These are phyloP conservation scores for Xylaria sp. DNA, from an alignment of 2,329 filamentous ascomycete genomes.

Conservation along the genomic window DNA sequence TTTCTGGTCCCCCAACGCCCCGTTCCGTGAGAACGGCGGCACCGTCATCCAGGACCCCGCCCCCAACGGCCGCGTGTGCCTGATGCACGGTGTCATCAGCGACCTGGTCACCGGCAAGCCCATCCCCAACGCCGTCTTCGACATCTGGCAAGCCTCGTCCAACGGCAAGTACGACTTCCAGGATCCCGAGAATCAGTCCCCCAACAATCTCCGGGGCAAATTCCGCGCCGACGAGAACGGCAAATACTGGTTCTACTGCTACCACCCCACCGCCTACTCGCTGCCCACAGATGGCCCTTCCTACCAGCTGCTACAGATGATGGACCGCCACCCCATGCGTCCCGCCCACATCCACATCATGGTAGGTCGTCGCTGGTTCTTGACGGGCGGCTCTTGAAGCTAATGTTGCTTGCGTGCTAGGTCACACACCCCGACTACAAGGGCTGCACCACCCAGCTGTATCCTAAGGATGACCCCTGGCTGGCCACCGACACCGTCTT, in stretches of 20 bases:
- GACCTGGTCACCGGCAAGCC: constrained; percentile 59
- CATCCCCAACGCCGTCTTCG: constrained; percentile 75
- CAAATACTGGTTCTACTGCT: constrained; percentile 79
- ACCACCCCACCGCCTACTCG: constrained; percentile 78
- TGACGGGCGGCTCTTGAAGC: neutral
- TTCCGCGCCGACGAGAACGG: constrained; percentile 77
- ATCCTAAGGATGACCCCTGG: constrained; percentile 75
- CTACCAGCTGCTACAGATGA: constrained; percentile 55
- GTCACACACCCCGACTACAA: constrained; percentile 73
- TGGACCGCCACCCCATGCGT: constrained; percentile 62
- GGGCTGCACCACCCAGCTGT: constrained; percentile 80
- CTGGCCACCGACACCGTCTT: constrained; percentile 64
- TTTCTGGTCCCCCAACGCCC: constrained; percentile 81
- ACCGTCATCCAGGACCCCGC: constrained; percentile 72
- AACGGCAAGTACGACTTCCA: constrained; percentile 83
- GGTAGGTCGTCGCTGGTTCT: constrained; percentile 48
- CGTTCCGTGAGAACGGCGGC: constrained; percentile 74
- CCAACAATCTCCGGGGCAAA: constrained; percentile 82
- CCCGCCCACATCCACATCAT: constrained; percentile 65
- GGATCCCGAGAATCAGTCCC: constrained; percentile 75
- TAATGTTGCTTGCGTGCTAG: constrained; percentile 39
- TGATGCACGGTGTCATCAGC: constrained; percentile 76
- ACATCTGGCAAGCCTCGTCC: constrained; percentile 81
- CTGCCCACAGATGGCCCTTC: constrained; percentile 71
- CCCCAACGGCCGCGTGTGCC: constrained; percentile 68